Percentiles rank a stretch among this genome's conserved stretches.
Conservation (phyloP, 2,329 filamentous ascomycete species). For the Stachybotrys chlorohalonatus region DNA sequence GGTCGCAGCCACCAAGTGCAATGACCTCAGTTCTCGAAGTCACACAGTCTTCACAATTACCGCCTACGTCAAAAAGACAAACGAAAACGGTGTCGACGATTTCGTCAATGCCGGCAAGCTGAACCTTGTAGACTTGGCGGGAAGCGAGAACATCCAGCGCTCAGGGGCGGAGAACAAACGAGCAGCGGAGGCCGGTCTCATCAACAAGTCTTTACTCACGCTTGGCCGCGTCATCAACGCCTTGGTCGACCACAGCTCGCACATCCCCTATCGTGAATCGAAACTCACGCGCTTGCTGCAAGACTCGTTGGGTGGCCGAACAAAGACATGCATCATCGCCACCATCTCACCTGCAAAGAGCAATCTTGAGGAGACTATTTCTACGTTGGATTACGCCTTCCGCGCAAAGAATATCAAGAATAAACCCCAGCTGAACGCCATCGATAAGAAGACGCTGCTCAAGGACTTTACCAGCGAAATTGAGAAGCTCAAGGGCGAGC, state of each 20-base stretch:
- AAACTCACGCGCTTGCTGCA: conserved; percentile 91
- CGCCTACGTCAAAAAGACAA: conserved; percentile 73
- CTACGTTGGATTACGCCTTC: conserved; percentile 95
- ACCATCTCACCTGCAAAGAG: conserved; percentile 91
- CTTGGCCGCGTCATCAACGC: conserved; percentile 96
- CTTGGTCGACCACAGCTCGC: conserved; percentile 77
- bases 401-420: conserved; percentile 97
- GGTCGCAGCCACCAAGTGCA: conserved; percentile 99
- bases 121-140: conserved; percentile 92
- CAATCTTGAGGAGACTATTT: conserved; percentile 96
- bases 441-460: conserved; percentile 86
- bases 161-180: conserved; percentile 98
- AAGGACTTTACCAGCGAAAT: conserved; percentile 88
- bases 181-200: conserved; percentile 87
- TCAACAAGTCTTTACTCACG: conserved; percentile 95
- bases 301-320: conserved; percentile 90
- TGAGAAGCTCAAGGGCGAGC: conserved; percentile 85
- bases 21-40: conserved; percentile 92
- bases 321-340: conserved; percentile 98
- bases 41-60: conserved; percentile 98
- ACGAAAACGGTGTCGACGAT: conserved; percentile 79
- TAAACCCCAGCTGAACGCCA: conserved; percentile 89
- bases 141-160: conserved; percentile 94
- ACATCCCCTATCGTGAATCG: conserved; percentile 89
- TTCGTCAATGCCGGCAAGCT: conserved; percentile 87